phyloP scores from a whole-genome alignment of 176 grass and related monocot genomes.

The Ensete ventricosum region DNA sequence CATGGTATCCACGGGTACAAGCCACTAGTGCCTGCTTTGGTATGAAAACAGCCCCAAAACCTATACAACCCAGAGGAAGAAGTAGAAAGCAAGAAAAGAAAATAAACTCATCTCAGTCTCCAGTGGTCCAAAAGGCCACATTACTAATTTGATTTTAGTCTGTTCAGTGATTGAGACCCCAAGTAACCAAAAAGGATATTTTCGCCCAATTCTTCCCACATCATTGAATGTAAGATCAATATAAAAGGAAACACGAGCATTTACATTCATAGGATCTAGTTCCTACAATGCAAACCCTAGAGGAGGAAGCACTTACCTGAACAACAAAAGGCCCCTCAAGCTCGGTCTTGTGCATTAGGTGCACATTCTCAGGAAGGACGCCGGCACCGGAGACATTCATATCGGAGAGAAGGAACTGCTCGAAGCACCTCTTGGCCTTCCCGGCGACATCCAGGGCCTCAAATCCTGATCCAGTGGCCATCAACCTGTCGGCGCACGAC shows the following conservation, averaged over 20 bases:
- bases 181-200: not conserved
- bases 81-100: too few species aligned
- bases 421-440: constrained; percentile 55
- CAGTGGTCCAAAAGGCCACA: too few species aligned
- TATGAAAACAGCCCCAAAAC: too few species aligned
- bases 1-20: too few species aligned
- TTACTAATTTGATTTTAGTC: too few species aligned
- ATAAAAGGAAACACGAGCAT: not conserved
- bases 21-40: too few species aligned
- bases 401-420: constrained; percentile 80
- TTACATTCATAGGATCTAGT: not conserved
- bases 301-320: constrained; percentile 37
- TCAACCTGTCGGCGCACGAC: constrained; percentile 34
- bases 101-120: too few species aligned
- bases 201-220: too few species aligned
- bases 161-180: not conserved
- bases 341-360: constrained; percentile 40
- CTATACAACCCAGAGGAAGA: too few species aligned
- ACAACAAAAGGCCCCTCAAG: constrained; percentile 79
- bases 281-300: not conserved
- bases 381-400: constrained; percentile 63
- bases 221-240: not conserved
- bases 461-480: constrained; percentile 22
- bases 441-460: constrained; percentile 21
- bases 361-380: constrained; percentile 49